phyloP scores from a whole-genome alignment of 2,329 filamentous ascomycete genomes.

The Cercospora brassicicola region DNA sequence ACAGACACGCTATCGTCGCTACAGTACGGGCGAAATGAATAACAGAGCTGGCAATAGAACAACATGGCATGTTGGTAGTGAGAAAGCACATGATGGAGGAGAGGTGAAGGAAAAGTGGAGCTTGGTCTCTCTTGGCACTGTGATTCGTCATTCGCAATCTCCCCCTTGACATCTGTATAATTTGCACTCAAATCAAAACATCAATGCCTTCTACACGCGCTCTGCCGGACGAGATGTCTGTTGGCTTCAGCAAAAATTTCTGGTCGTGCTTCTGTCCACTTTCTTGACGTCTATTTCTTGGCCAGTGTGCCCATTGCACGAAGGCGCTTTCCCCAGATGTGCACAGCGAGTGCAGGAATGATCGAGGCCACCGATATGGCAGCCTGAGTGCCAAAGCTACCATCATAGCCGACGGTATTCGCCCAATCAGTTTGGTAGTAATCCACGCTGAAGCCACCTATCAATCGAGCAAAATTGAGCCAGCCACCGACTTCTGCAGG shows the following conservation, averaged over 20 bases:
- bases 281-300: background rate
- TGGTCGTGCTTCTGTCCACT: background rate
- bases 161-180: background rate
- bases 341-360: background rate
- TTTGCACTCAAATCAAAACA: background rate
- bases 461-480: slow-evolving; percentile 20
- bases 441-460: slow-evolving; percentile 16
- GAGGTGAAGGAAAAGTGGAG: background rate
- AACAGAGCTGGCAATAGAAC: background rate
- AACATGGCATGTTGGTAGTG: background rate
- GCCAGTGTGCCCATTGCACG: background rate
- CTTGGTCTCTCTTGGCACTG: background rate
- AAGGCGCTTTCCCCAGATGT: background rate
- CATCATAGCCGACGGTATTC: slow-evolving; percentile 18
- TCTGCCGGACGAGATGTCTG: background rate
- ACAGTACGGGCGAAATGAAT: background rate
- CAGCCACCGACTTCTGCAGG: slow-evolving; percentile 18
- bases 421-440: slow-evolving; percentile 21
- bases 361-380: background rate
- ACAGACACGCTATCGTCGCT: background rate
- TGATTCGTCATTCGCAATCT: background rate
- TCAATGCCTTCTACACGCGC: background rate
- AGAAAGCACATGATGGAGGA: background rate
- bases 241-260: background rate
- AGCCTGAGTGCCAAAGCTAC: slow-evolving; percentile 19